These are phyloP conservation scores for Tuber brumale DNA, from an alignment of 495 filamentous ascomycete species.

Conservation along the genomic window DNA sequence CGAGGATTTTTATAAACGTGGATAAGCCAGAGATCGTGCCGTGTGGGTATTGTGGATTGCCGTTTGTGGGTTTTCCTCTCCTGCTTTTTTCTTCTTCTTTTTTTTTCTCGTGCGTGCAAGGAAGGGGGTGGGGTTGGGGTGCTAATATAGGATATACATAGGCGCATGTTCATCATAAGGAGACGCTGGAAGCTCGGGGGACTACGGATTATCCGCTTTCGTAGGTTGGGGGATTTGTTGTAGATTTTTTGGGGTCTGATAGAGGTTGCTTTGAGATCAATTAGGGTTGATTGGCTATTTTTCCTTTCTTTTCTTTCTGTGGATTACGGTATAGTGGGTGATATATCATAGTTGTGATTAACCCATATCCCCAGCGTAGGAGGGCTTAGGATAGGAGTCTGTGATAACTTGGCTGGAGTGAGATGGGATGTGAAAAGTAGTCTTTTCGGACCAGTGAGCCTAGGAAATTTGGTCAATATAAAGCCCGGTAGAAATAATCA, in stretches of 20 bases:
- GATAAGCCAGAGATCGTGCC: conserved; percentile 89
- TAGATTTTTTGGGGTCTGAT: conserved; percentile 1
- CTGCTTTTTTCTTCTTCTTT: not conserved
- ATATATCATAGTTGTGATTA: not conserved
- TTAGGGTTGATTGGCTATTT: not conserved
- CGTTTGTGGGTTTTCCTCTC: conserved; percentile 62
- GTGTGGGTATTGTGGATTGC: conserved; percentile 91
- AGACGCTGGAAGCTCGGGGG: conserved; percentile 39
- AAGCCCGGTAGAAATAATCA: not conserved
- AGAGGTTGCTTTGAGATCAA: not conserved
- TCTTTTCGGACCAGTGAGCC: not conserved
- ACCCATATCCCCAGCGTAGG: not conserved
- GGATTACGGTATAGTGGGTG: not conserved
- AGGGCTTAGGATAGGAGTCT: not conserved
- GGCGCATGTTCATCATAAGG: conserved; percentile 40
- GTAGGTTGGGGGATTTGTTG: conserved; percentile 3
- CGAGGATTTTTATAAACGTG: conserved; percentile 90
- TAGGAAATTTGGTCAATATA: not conserved
- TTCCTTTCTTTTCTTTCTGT: not conserved
- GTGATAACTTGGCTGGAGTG: not conserved
- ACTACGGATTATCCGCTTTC: conserved; percentile 45
- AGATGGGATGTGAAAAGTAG: not conserved
- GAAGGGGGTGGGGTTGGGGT: not conserved
- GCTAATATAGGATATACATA: conserved; percentile 3
- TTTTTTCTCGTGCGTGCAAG: not conserved